Evolutionary conservation across 2,329 filamentous ascomycete genomes (phyloP), one percentile per base, ranked within the genome.

Genomic region (Botrytis galanthina): DNA sequence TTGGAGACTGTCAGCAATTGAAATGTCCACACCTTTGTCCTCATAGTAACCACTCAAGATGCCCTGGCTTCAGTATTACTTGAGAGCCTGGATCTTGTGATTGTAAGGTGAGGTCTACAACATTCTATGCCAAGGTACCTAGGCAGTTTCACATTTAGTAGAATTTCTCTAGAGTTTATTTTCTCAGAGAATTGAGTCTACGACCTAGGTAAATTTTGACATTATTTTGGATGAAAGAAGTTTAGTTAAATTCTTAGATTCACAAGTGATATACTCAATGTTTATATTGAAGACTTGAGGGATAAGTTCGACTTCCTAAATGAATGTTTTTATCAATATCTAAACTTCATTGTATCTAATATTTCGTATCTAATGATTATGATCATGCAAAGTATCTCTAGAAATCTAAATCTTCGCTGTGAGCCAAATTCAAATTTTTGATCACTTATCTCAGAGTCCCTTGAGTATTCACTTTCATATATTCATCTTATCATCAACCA

Each of bases 141-240:
- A 54, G 10, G 1, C 51, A 54, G 51, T 29, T 29, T 0, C 14
- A 3, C 2, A 6, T 57, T 18, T 57, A 18, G 51, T 29, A 18
- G 3, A 2, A 18, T 16, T 1, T 18, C 1, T 4, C 7, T 14
- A 9, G n/a, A 57, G 16, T 0, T 29, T 18, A 4, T 57, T 57
- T n/a, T 16, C 5, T n/a, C 6, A 29, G 16, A 18, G n/a, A 29
- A 1, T 8, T 18, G 8, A 57, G 51, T 57, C n/a, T 18, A 8
- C n/a, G 2, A 26, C 1, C 1, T 1, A 51, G 1, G 48, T 14
- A n/a, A 0, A 14, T n/a, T 14, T n/a, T 0, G 26, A 6, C 0
- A 14, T 51, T 7, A n/a, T 14, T 9, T 9, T n/a, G 1, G 26
- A 51, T n/a, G 1, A n/a, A 51, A 5, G 5, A 12, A n/a, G 10